Percentiles rank a stretch among this genome's conserved stretches.
Conservation (phyloP, 2,329 filamentous ascomycete species). For the Xylaria multiplex region DNA sequence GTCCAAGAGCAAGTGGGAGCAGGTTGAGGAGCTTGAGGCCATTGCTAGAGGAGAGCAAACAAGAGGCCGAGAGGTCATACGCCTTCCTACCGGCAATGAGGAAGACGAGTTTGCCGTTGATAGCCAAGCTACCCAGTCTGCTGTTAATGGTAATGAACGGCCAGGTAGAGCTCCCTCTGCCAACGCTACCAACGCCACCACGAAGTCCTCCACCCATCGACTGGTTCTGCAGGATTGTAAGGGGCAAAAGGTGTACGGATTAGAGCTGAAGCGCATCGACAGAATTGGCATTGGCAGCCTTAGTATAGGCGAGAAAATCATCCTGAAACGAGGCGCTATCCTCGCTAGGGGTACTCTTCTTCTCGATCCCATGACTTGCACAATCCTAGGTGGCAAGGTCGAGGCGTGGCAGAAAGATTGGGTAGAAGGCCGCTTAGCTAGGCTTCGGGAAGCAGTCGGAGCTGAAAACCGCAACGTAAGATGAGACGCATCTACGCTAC, state of each 20-base stretch:
- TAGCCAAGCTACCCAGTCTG: constrained; percentile 42
- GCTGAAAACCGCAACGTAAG: constrained; percentile 40
- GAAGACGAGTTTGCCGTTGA: constrained; percentile 59
- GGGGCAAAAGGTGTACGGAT: constrained; percentile 73
- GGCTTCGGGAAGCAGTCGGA: constrained; percentile 70
- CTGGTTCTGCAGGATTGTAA: constrained; percentile 82
- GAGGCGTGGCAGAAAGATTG: constrained; percentile 83
- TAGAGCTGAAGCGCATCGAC: constrained; percentile 76
- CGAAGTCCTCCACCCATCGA: constrained; percentile 74
- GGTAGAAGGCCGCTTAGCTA: constrained; percentile 75
- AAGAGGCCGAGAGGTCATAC: constrained; percentile 82
- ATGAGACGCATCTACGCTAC: constrained; percentile 9
- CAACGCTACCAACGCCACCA: constrained; percentile 40
- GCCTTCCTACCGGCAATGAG: constrained; percentile 61
- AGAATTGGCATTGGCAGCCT: constrained; percentile 72
- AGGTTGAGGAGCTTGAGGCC: constrained; percentile 83
- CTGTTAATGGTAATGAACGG: constrained; percentile 20
- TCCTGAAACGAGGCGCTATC: constrained; percentile 72
- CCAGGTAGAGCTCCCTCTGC: constrained; percentile 30
- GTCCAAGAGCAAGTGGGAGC: constrained; percentile 81
- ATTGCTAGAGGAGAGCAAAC: constrained; percentile 77
- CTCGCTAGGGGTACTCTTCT: constrained; percentile 82
- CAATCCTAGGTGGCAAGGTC: constrained; percentile 88
- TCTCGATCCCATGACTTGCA: constrained; percentile 73
- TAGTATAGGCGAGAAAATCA: constrained; percentile 81